Evolutionary conservation across 306 rosid species (phyloP), one percentile per base, ranked within the genome.

Genomic region (Quercus ilex): DNA sequence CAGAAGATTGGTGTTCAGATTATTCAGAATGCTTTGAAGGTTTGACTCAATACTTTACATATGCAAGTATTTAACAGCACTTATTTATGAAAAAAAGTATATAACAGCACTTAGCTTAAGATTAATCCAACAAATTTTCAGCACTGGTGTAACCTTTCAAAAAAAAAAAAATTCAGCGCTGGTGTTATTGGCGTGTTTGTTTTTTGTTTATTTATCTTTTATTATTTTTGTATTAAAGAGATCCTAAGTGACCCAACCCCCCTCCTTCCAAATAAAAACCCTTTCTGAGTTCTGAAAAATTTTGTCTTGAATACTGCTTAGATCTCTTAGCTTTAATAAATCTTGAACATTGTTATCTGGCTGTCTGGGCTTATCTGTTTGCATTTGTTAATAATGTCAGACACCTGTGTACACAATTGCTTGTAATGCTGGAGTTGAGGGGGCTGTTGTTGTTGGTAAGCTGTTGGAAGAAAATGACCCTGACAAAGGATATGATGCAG

Each of bases 331-430:
- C 68, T 3, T 25, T 4, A n/a, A 43, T 65, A 28, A 33, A 74
- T 15, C 71, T 53, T 12, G 59, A 31, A 9, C 19, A 4, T 33
- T 43, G 56, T 70, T 35, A 57, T 23, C 21, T 33, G 55, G 28
- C 46, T 59, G 18, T n/a, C 46, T 17, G 53, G 53, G 53, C 23
- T 6, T 19, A 41, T 51, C n/a, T 25, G 33, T 17, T 31, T 2
- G 35, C 14, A 8, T 67, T 5, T 17, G 20, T 33, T 79, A 79
- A 63, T 33, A 77, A 56, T 84, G 78, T 12, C 90, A 95, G 98
- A 89, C 96, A 55, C 97, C 99, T n/a, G 99, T 90, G 60, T 84
- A 93, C 83, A 93, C 96, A n/a, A 95, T 95, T 70, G 99, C 99
- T 38, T 76, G 90, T 51, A 95, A 95, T 81, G 99, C 99, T 0